Base-by-base conservation (phyloP, 2,329 filamentous ascomycete genomes). In the Capronia coronata region DNA sequence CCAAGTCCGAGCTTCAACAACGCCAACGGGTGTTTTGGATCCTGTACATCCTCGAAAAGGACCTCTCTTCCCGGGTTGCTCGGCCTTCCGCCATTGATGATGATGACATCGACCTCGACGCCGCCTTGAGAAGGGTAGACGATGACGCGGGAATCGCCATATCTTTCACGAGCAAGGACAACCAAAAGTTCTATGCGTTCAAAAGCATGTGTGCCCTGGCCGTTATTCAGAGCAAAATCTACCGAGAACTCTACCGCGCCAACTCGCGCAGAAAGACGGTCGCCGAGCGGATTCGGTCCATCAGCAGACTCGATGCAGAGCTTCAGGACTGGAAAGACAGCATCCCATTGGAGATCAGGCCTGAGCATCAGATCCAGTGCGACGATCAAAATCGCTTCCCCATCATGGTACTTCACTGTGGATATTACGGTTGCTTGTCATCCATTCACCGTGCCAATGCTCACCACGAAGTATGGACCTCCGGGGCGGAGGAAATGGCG, bases 21-120 rank as follows among this genome's bases (percentile, higher is more conserved):
- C 46, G 46, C 13, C 51, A 53, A 38, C 41, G 46, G 14, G 51
- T 53, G n/a, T 53, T 49, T 21, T 53, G 51, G 51, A 39, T 53
- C 19, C 14, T 49, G 30, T 53, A 46, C 37, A 40, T 46, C 25
- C 6, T 53, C 14, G 51, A 53, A 22, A 53, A 49, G 23, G 51
- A 53, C 16, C 11, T 53, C 22, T 37, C 46, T 10, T 42, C 29
- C 8, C 46, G 51, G 2, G 30, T 46, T 22, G 51, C 46, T 10
- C 34, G 47, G n/a, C 47, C 46, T 22, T 53, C 51, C n/a, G 29
- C 43, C 16, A 49, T 49, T 21, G 51, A 52, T 30, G 49, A 52
- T 35, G 23, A 43, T 19, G 49, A 52, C 21, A 40, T 48, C 21
- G 41, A 35, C 13, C 30, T 52, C 23, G 44, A 22, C 9, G 19